Percentiles rank a stretch among this genome's conserved stretches.
phyloP scores from a whole-genome alignment of 139 green algal genomes.

The Coccomyxa sp. region DNA sequence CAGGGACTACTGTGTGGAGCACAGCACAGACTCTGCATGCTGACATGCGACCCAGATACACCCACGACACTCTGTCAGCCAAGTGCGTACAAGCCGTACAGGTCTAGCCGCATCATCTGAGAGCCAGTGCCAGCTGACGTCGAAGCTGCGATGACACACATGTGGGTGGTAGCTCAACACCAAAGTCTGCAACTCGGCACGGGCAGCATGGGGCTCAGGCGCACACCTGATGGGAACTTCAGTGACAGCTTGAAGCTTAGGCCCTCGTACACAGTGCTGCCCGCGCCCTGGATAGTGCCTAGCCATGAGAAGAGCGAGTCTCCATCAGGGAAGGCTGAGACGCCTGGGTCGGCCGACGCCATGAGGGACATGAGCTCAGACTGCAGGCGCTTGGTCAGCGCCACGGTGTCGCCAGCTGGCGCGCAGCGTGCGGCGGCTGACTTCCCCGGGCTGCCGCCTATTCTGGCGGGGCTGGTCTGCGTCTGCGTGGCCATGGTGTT shows the following conservation, averaged over 20 bases:
- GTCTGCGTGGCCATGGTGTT: not conserved
- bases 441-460: not conserved
- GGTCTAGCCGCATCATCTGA: too few relatives aligned
- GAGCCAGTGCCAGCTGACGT: too few relatives aligned
- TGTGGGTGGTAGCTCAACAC: too few relatives aligned
- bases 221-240: slow-evolving; percentile 37
- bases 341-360: slow-evolving; percentile 30
- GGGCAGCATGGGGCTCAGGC: not conserved
- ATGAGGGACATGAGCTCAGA: slow-evolving; percentile 61
- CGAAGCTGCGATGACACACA: too few relatives aligned
- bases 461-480: not conserved
- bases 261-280: slow-evolving; percentile 65
- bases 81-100: too few relatives aligned
- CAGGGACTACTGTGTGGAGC: too few relatives aligned
- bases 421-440: not conserved
- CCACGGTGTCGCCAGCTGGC: slow-evolving; percentile 21
- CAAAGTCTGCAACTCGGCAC: too few relatives aligned
- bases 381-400: slow-evolving; percentile 54
- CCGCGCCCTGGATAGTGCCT: slow-evolving; percentile 57
- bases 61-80: too few relatives aligned
- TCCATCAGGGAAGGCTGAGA: slow-evolving; percentile 74
- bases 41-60: too few relatives aligned
- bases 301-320: slow-evolving; percentile 81
- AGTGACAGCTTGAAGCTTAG: slow-evolving; percentile 67
- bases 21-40: too few relatives aligned